Conservation (phyloP, 306 rosid genomes). For the apple (Malus domestica) region ASM211411v1 NC_041795.1:2370501-2371000, state of each 20-base stretch:
- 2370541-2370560: not conserved
- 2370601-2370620: not conserved
- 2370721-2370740: conserved; percentile 42
- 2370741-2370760: conserved; percentile 22
- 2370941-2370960: not conserved
- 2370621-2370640: conserved; percentile 8
- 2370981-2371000: not conserved
- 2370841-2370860: conserved; percentile 36
- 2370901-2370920: conserved; percentile 1
- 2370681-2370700: conserved; percentile 38
- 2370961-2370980: not conserved
- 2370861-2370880: conserved; percentile 25
- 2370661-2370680: conserved; percentile 82
- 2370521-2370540: not conserved
- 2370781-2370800: conserved; percentile 29
- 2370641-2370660: conserved; percentile 70
- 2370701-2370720: conserved; percentile 45
- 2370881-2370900: conserved; percentile 7
- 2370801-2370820: conserved; percentile 46
- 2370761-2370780: conserved; percentile 26
- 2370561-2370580: not conserved
- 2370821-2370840: conserved; percentile 65
- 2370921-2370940: not conserved
- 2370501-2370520: not conserved
- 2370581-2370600: not conserved